A percentile compares a stretch with the other conserved stretches of the same genome.
These are phyloP conservation scores for Cladosporium oxysporum DNA, from an alignment of 2,329 filamentous ascomycete species.

Conservation along the genomic window DNA sequence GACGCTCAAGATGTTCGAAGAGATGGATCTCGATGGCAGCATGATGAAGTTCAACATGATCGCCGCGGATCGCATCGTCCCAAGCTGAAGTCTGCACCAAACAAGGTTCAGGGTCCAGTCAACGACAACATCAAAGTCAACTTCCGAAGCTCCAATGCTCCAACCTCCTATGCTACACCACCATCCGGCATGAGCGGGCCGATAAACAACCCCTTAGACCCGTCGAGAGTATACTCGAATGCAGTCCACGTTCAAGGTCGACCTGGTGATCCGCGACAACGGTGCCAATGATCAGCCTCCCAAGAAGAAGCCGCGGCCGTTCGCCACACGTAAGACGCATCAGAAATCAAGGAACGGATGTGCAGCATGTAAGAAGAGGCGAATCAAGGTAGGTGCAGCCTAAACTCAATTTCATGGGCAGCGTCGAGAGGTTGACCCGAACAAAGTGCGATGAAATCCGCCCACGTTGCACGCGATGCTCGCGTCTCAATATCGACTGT, in stretches of 20 bases:
- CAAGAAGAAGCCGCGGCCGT: conserved; percentile 2
- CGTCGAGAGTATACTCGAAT: background rate
- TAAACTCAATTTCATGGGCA: background rate
- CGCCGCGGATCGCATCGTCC: background rate
- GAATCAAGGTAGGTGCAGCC: conserved; percentile 21
- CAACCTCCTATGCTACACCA: background rate
- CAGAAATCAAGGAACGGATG: conserved; percentile 24
- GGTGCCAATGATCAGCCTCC: background rate
- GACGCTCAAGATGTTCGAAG: background rate
- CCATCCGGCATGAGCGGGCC: background rate
- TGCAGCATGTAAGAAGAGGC: conserved; percentile 22
- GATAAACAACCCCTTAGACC: background rate
- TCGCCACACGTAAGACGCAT: conserved; percentile 18
- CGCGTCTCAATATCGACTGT: conserved; percentile 14
- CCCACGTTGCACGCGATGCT: conserved; percentile 23
- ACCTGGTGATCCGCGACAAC: background rate
- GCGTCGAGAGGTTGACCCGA: background rate
- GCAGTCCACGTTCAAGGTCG: conserved; percentile 17
- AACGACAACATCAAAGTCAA: background rate
- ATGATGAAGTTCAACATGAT: background rate
- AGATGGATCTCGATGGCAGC: background rate
- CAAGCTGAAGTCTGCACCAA: background rate
- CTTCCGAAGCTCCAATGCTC: background rate
- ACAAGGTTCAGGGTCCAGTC: background rate
- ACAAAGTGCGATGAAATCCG: conserved; percentile 23